Conservation (phyloP, 192 early-diverging fungal species). For the Backusella psychrophila region DNA sequence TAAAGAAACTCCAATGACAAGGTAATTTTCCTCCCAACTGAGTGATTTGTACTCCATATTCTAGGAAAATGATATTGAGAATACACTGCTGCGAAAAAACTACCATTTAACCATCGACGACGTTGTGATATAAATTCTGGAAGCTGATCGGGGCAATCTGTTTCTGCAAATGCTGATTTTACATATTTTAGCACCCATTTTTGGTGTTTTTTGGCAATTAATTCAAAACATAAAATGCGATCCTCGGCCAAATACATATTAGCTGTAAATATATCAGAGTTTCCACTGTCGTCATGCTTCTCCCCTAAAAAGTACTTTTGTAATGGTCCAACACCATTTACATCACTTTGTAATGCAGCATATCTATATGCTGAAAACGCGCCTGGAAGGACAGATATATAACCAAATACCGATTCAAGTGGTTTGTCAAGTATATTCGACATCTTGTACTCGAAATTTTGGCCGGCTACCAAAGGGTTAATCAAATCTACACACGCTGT, state of each 20-base stretch:
- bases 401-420: constrained; percentile 93
- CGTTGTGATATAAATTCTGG: constrained; percentile 96
- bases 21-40: constrained; percentile 43
- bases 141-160: constrained; percentile 89
- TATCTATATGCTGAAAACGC: constrained; percentile 97
- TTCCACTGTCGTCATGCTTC: constrained; percentile 58
- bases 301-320: constrained; percentile 93
- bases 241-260: constrained; percentile 96
- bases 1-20: constrained; percentile 68
- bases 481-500: constrained; percentile 61
- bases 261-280: constrained; percentile 72
- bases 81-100: constrained; percentile 74
- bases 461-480: constrained; percentile 90
- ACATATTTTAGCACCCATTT: constrained; percentile 87
- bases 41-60: constrained; percentile 58
- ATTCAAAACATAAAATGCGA: constrained; percentile 94
- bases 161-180: constrained; percentile 82
- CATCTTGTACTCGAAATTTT: constrained; percentile 99
- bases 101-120: constrained; percentile 91
- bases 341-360: constrained; percentile 72
- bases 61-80: constrained; percentile 57
- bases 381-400: constrained; percentile 93
- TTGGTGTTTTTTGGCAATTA: constrained; percentile 79
- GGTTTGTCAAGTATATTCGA: constrained; percentile 97
- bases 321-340: constrained; percentile 56